A percentile compares a stretch with the other conserved stretches of the same genome.
Evolutionary conservation across 2,329 filamentous ascomycete species (phyloP).

Genomic region (Pseudogymnoascus sp.): DNA sequence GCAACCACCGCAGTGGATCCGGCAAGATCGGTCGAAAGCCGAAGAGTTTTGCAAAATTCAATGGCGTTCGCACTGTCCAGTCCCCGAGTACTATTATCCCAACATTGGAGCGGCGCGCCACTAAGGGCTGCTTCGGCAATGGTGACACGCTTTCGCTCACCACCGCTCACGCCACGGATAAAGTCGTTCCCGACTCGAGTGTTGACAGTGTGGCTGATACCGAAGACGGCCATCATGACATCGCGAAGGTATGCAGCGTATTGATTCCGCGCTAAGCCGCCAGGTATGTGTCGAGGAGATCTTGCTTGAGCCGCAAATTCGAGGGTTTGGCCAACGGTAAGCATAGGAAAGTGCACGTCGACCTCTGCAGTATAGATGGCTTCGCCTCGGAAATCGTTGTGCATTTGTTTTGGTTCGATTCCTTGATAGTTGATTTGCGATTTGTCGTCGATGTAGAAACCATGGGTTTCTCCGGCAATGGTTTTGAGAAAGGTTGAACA

Average conservation of each 20-base stretch:
- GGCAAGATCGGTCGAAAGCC: conserved; percentile 54
- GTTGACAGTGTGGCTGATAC: conserved; percentile 57
- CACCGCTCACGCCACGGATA: conserved; percentile 52
- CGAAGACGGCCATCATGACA: conserved; percentile 48
- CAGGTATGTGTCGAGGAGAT: conserved; percentile 51
- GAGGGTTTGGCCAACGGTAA: conserved; percentile 63
- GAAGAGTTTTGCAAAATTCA: conserved; percentile 59
- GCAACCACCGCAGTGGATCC: conserved; percentile 55
- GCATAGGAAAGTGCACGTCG: conserved; percentile 62
- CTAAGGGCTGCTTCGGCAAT: conserved; percentile 65
- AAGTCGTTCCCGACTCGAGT: conserved; percentile 66
- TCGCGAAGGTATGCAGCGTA: conserved; percentile 34
- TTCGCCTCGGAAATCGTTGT: conserved; percentile 45
- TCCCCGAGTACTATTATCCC: conserved; percentile 67
- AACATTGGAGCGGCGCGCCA: conserved; percentile 54
- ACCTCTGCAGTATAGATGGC: conserved; percentile 43
- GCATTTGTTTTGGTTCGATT: conserved; percentile 37
- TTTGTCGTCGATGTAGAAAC: conserved; percentile 41
- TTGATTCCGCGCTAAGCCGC: conserved; percentile 50
- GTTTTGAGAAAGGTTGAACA: conserved; percentile 56
- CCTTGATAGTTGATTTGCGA: conserved; percentile 55
- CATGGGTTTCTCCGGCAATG: conserved; percentile 44
- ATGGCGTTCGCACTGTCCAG: conserved; percentile 65
- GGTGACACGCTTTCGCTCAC: conserved; percentile 69
- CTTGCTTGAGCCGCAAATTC: conserved; percentile 60